These are phyloP conservation scores for Paramecium caudatum DNA, from an alignment of 73 alveolate species.

Conservation along the genomic window DNA sequence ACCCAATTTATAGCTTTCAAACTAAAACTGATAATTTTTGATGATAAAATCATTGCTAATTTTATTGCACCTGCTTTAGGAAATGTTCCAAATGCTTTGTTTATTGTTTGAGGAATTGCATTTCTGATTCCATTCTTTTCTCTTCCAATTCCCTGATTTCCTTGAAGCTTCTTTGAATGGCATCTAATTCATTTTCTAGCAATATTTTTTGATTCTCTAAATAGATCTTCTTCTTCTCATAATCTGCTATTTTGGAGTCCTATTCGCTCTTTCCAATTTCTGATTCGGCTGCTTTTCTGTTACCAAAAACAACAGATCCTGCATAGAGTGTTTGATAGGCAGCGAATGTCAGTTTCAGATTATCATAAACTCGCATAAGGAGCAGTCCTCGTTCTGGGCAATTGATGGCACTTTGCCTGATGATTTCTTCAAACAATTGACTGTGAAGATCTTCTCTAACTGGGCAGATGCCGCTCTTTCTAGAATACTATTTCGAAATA, in stretches of 20 bases:
- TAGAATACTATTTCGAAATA: slow-evolving; percentile 10
- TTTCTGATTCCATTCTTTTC: slow-evolving; percentile 80
- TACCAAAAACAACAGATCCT: slow-evolving; percentile 83
- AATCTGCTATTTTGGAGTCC: slow-evolving; percentile 76
- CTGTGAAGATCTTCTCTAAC: slow-evolving; percentile 78
- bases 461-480: slow-evolving; percentile 77
- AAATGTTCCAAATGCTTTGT: slow-evolving; percentile 83
- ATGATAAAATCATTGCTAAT: slow-evolving; percentile 19
- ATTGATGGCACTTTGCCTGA: slow-evolving; percentile 73
- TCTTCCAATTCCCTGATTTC: slow-evolving; percentile 83
- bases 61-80: slow-evolving; percentile 72
- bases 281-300: slow-evolving; percentile 82
- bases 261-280: slow-evolving; percentile 83
- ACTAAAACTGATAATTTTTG: too few species aligned
- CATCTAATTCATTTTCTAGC: slow-evolving; percentile 82
- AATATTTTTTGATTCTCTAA: slow-evolving; percentile 77
- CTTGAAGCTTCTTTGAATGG: slow-evolving; percentile 79
- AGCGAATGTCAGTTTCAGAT: slow-evolving; percentile 83
- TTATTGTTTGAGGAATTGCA: slow-evolving; percentile 80
- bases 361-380: slow-evolving; percentile 82
- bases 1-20: too few species aligned
- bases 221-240: slow-evolving; percentile 79
- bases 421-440: slow-evolving; percentile 76
- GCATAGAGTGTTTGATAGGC: slow-evolving; percentile 83
- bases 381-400: slow-evolving; percentile 82